Conservation (phyloP, 73 alveolate species). For the Uronychia setigera region DNA sequence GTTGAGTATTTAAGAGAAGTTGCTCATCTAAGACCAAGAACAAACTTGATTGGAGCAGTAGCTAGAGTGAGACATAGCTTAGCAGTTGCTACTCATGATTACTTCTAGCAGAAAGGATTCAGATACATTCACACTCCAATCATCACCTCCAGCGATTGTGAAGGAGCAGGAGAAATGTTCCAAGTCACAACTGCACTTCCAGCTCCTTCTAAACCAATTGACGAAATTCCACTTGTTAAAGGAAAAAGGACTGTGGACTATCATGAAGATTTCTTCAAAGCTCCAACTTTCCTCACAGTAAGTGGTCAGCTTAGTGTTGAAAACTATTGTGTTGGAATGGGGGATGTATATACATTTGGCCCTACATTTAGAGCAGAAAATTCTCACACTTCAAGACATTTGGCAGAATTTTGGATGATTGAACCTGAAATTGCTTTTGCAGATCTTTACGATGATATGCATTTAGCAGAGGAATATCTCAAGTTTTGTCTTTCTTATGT, state of each 20-base stretch:
- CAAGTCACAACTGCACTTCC: slow-evolving; percentile 95
- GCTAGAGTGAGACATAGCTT: slow-evolving; percentile 97
- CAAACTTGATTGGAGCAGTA: slow-evolving; percentile 96
- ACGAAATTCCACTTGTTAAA: slow-evolving; percentile 27
- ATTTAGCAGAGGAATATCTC: slow-evolving; percentile 98
- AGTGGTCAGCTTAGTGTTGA: slow-evolving; percentile 97
- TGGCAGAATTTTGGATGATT: slow-evolving; percentile 99
- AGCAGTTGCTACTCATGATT: slow-evolving; percentile 98
- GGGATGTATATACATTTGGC: slow-evolving; percentile 98
- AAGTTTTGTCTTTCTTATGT: slow-evolving; percentile 94
- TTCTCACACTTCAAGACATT: slow-evolving; percentile 96
- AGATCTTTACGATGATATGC: slow-evolving; percentile 93
- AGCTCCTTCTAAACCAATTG: slow-evolving; percentile 59
- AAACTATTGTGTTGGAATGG: slow-evolving; percentile 87
- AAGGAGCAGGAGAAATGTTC: slow-evolving; percentile 99
- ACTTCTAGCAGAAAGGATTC: slow-evolving; percentile 95
- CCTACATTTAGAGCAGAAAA: slow-evolving; percentile 99
- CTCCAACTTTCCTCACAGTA: slow-evolving; percentile 97
- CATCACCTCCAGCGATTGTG: slow-evolving; percentile 99
- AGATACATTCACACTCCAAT: slow-evolving; percentile 98
- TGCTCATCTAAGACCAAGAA: slow-evolving; percentile 98
- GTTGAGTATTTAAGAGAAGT: slow-evolving; percentile 93
- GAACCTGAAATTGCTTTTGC: slow-evolving; percentile 99
- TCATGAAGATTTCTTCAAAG: slow-evolving; percentile 96
- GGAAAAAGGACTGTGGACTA: slow-evolving; percentile 75